Percentiles rank a stretch among this genome's conserved stretches.
Conservation (phyloP, 345 rosid species). For the Gossypium turneri region DNA sequence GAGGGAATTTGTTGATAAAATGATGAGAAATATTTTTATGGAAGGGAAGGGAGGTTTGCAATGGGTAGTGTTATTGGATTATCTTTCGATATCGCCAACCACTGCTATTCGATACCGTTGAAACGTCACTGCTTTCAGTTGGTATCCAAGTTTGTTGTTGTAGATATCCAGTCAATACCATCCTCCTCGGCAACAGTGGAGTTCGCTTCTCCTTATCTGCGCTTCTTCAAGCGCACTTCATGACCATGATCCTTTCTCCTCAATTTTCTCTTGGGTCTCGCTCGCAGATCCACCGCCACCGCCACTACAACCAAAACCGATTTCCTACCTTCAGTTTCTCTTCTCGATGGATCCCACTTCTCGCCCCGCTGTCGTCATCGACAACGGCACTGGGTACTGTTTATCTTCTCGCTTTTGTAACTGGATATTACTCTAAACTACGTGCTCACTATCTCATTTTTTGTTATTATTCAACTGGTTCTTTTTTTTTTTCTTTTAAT, state of each 20-base stretch:
- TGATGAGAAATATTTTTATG: background rate
- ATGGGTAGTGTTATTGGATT: too few relatives aligned
- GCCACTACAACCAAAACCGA: background rate
- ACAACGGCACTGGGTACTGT: slow-evolving; percentile 89
- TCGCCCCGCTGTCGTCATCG: slow-evolving; percentile 97
- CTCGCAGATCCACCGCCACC: slow-evolving; percentile 42
- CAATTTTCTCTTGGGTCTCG: slow-evolving; percentile 45
- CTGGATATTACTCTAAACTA: background rate
- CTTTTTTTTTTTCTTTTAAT: background rate
- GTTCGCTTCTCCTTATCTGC: too few relatives aligned
- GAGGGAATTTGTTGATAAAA: background rate
- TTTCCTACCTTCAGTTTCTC: slow-evolving; percentile 27
- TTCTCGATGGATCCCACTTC: slow-evolving; percentile 74
- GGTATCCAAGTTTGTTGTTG: too few relatives aligned
- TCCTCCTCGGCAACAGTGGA: too few relatives aligned
- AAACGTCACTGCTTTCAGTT: too few relatives aligned
- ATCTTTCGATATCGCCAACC: too few relatives aligned
- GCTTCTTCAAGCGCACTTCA: background rate
- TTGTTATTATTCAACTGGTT: slow-evolving; percentile 20
- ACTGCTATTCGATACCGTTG: too few relatives aligned
- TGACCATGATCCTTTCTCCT: slow-evolving; percentile 5
- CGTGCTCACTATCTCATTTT: slow-evolving; percentile 27
- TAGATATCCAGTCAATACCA: too few relatives aligned
- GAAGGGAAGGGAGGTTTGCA: too few relatives aligned
- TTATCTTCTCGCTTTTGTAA: background rate